Conservation (phyloP, 441 rosid species). For the Omphalea diandra region DNA sequence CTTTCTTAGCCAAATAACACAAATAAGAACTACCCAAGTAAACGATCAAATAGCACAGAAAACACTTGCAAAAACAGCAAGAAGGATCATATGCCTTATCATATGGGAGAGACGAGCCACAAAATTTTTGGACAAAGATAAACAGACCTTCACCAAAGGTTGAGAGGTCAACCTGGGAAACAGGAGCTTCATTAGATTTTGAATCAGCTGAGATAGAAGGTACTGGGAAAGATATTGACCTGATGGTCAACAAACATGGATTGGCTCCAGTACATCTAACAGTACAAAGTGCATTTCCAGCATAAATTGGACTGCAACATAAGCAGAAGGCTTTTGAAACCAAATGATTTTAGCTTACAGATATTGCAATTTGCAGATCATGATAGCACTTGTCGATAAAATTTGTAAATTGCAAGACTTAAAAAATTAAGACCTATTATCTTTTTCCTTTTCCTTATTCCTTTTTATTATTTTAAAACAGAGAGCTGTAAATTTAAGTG, state of each 20-base stretch:
- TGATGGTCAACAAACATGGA: conserved; percentile 79
- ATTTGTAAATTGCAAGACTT: background rate
- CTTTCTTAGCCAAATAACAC: conserved; percentile 7
- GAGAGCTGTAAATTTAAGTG: background rate
- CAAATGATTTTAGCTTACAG: background rate
- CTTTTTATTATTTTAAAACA: background rate
- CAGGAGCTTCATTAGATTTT: conserved; percentile 50
- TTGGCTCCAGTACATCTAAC: conserved; percentile 63
- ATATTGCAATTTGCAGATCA: background rate
- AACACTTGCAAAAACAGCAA: conserved; percentile 9
- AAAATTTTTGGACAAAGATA: conserved; percentile 24
- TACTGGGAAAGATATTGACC: conserved; percentile 74
- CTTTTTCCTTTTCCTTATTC: no score
- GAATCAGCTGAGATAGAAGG: conserved; percentile 34
- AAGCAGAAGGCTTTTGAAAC: conserved; percentile 5
- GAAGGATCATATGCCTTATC: background rate
- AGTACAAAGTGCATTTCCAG: conserved; percentile 91
- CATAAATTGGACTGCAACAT: conserved; percentile 83
- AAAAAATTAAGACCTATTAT: background rate
- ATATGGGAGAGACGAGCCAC: conserved; percentile 11
- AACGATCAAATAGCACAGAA: background rate
- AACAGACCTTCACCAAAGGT: conserved; percentile 71
- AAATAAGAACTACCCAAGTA: background rate
- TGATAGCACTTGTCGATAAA: background rate
- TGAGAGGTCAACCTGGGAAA: conserved; percentile 92